A percentile compares a stretch with the other conserved stretches of the same genome.
phyloP scores from a whole-genome alignment of 2,329 filamentous ascomycete genomes.

The Fusarium luffae region DNA sequence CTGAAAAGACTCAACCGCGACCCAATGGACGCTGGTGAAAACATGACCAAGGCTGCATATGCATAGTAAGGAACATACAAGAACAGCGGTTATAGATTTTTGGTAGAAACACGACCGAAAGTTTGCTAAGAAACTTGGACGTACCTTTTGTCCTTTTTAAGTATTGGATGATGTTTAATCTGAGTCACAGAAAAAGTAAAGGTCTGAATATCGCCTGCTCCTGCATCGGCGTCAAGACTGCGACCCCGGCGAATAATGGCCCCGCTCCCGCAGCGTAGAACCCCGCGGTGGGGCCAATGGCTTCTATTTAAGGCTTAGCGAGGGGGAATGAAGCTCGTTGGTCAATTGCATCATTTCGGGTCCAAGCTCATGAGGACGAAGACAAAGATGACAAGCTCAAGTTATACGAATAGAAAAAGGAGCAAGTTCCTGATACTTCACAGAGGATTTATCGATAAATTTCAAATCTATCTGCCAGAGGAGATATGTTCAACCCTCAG shows the following conservation, averaged over 20 bases:
- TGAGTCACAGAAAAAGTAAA: constrained; percentile 42
- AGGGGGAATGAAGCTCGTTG: constrained; percentile 11
- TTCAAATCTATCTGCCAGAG: not conserved
- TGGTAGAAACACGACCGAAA: not conserved
- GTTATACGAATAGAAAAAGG: not conserved
- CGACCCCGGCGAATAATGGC: constrained; percentile 34
- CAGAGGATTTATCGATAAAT: too few relatives aligned
- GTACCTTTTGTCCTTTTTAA: constrained; percentile 10
- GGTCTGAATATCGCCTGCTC: constrained; percentile 19
- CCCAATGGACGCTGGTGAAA: constrained; percentile 6
- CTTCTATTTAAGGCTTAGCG: constrained; percentile 18
- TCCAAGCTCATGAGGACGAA: constrained; percentile 4
- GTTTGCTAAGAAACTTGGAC: not conserved
- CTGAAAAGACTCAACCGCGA: constrained; percentile 6
- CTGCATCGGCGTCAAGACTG: constrained; percentile 27
- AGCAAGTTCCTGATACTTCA: too few relatives aligned
- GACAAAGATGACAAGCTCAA: not conserved
- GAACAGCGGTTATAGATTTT: not conserved
- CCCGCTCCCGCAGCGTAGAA: constrained; percentile 35
- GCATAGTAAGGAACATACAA: not conserved
- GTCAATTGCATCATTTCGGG: constrained; percentile 24
- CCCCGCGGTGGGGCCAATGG: constrained; percentile 16
- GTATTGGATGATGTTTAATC: constrained; percentile 19
- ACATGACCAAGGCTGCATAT: not conserved
- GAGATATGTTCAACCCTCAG: not conserved